phyloP scores from a whole-genome alignment of 495 filamentous ascomycete species.

The Polyplosphaeria fusca region DNA sequence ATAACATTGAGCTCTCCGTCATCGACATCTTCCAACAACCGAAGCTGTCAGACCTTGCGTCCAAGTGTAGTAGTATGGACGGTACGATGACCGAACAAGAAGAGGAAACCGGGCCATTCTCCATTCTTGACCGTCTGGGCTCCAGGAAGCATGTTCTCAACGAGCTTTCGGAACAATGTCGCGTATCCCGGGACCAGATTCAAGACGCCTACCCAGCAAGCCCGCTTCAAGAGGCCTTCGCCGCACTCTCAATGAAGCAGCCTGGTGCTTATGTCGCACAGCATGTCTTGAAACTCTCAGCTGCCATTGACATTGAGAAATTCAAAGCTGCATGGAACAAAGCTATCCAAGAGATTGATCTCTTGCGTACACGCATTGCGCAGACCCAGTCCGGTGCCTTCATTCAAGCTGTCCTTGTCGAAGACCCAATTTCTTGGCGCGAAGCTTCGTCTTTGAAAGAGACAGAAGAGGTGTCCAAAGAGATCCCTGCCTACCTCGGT shows the following conservation, averaged over 20 bases:
- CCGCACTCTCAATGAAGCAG: constrained; percentile 46
- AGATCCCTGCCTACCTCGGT: constrained; percentile 8
- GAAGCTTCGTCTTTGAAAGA: constrained; percentile 9
- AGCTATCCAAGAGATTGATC: constrained; percentile 34
- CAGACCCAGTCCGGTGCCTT: constrained; percentile 26
- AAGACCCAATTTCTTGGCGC: constrained; percentile 29
- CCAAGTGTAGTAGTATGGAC: constrained; percentile 22
- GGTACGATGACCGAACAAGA: constrained; percentile 8
- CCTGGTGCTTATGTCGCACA: constrained; percentile 44
- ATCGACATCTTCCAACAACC: constrained; percentile 52
- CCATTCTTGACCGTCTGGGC: constrained; percentile 41
- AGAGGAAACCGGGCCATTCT: constrained; percentile 45
- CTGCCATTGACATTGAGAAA: constrained; percentile 41
- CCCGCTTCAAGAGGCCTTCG: constrained; percentile 53
- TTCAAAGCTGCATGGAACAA: constrained; percentile 51
- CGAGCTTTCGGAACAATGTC: constrained; percentile 48
- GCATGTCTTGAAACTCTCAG: constrained; percentile 46
- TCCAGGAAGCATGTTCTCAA: constrained; percentile 40
- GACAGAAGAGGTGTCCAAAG: constrained; percentile 2
- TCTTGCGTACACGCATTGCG: constrained; percentile 47
- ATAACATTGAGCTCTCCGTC: constrained; percentile 49
- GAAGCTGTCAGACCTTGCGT: constrained; percentile 48
- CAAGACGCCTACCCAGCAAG: constrained; percentile 59
- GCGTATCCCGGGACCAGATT: constrained; percentile 44
- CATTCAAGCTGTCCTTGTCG: constrained; percentile 30